Base-by-base conservation (phyloP, 1,139 yeast genomes). In the Candida anutae region DNA sequence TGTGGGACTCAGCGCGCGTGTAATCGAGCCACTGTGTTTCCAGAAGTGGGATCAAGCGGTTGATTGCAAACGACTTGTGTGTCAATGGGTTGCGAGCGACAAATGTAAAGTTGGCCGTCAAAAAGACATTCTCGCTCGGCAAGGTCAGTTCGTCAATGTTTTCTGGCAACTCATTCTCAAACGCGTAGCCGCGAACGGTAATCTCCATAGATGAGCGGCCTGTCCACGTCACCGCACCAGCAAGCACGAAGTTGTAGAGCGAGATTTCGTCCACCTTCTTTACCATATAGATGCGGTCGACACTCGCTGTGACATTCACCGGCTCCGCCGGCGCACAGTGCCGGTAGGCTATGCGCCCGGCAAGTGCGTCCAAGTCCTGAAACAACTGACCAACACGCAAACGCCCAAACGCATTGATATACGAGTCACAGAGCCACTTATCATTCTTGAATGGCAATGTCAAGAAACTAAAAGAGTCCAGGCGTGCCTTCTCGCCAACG, bases 161-260 rank as follows among this genome's bases (percentile, higher is more conserved):
- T 5, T 55, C 54, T 2, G 75, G 68, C 5, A 71, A 36, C 3
- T 59, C 55, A 21, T 66, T 71, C 30, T 73, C 76, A 36, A 77
- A 77, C 2, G 93, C 78, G 37, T 82, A 81, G 2, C 95, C 96
- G 48, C 77, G 80, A 42, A 88, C 93, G 28, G 88, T 73, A 46
- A 88, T 87, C 57, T 88, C 96, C 96, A 88, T 88, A 1, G 95
- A 84, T 1, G 94, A 82, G 35, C 83, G 65, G 31, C 97, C 97
- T 1, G 95, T 85, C 87, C 95, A 88, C 10, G 94, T 80, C 22
- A 85, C 95, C 26, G 77, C 65, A 11, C 97, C 97, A 19, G 93
- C 87, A 37, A 88, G 60, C 16, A 84, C 69, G 45, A 88, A 80
- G 52, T 85, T 84, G 55, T 70, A 79, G 39, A 77, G 74, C 33